Percentiles rank a stretch among this genome's conserved stretches.
Evolutionary conservation across 441 rosid species (phyloP).

Genomic region (Adansonia grandidieri): DNA sequence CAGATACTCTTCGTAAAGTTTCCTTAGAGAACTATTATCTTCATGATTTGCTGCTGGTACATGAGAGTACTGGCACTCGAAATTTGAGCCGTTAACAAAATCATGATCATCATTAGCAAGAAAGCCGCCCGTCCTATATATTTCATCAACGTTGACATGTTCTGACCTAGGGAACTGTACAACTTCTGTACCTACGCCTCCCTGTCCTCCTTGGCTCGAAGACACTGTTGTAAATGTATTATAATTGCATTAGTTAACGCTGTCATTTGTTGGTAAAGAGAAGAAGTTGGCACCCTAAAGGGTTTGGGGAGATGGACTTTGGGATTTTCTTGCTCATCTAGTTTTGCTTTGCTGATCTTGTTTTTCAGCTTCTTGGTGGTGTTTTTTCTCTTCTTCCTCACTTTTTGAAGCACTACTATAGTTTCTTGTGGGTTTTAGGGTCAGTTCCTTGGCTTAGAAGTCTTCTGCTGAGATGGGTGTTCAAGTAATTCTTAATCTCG

Average conservation of each 20-base stretch:
- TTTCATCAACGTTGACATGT: not conserved
- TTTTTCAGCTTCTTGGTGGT: not conserved
- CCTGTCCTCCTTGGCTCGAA: conserved; percentile 32
- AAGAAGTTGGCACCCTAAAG: conserved; percentile 34
- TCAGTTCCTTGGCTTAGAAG: conserved; percentile 44
- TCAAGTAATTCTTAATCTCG: conserved; percentile 75
- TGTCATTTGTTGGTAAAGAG: conserved; percentile 43
- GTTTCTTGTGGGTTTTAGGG: conserved; percentile 42
- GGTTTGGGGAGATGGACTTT: conserved; percentile 55
- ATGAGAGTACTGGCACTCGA: conserved; percentile 33
- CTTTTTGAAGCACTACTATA: not conserved
- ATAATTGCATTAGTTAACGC: conserved; percentile 26
- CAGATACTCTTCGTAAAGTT: conserved; percentile 54
- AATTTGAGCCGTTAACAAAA: conserved; percentile 28
- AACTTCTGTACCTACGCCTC: not conserved
- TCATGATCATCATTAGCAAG: conserved; percentile 25
- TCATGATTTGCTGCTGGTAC: not conserved
- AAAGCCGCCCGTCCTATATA: conserved; percentile 15
- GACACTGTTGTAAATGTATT: conserved; percentile 18
- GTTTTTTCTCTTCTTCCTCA: conserved; percentile 22
- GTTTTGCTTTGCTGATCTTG: not conserved
- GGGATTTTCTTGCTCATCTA: conserved; percentile 27
- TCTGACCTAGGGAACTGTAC: not conserved
- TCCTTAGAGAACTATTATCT: conserved; percentile 30
- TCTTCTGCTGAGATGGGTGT: conserved; percentile 52